Conservation (phyloP, 208 protist species). For the Endotrypanum monterogeii region DNA sequence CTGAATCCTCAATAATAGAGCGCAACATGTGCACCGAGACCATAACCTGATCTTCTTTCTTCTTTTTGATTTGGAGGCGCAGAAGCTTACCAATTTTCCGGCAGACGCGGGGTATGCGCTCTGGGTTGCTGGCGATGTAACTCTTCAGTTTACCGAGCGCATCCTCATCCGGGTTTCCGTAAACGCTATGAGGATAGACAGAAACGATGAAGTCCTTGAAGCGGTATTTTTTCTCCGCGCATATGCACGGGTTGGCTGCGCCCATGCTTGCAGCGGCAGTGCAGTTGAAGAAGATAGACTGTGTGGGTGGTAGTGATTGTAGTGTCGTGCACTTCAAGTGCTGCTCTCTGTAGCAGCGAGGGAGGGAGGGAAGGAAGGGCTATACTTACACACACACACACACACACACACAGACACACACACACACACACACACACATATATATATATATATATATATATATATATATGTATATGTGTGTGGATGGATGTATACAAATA, state of each 20-base stretch:
- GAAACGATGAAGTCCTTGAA: slow-evolving; percentile 83
- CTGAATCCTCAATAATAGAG: slow-evolving; percentile 57
- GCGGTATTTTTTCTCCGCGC: slow-evolving; percentile 57
- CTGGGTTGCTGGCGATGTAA: slow-evolving; percentile 78
- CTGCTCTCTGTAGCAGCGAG: background rate
- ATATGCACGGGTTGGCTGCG: slow-evolving; percentile 36
- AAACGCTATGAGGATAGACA: slow-evolving; percentile 59
- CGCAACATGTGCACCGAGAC: slow-evolving; percentile 68
- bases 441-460: background rate
- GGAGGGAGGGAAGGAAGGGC: background rate
- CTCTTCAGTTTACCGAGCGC: slow-evolving; percentile 67
- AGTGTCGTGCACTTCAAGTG: background rate
- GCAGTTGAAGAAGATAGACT: too few species aligned
- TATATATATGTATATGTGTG: background rate
- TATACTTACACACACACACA: too few species aligned
- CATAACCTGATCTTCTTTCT: slow-evolving; percentile 56
- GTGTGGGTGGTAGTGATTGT: background rate
- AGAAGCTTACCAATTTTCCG: slow-evolving; percentile 80
- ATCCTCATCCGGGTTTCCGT: slow-evolving; percentile 54
- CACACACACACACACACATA: too few species aligned
- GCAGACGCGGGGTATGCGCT: slow-evolving; percentile 84
- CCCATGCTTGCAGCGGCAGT: slow-evolving; percentile 13
- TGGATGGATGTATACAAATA: background rate
- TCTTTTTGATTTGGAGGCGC: slow-evolving; percentile 31
- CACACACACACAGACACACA: too few species aligned